Conservation (phyloP, 129 eudicot species). For the Escallonia rubra region DNA sequence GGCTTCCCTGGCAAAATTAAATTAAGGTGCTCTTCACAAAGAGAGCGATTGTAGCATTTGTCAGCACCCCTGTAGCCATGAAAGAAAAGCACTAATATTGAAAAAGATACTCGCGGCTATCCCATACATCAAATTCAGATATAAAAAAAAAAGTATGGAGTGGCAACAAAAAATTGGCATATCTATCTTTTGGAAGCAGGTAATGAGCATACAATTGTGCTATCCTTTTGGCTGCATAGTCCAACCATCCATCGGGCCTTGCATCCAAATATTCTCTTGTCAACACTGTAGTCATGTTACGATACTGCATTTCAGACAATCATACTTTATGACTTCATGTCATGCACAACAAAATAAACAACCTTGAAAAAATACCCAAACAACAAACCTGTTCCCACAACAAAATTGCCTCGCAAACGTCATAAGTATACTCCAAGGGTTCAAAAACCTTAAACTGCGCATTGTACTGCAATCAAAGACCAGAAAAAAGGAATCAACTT, state of each 20-base stretch:
- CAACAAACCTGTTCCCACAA: slow-evolving; percentile 88
- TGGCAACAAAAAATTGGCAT: not conserved
- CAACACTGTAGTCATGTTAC: slow-evolving; percentile 94
- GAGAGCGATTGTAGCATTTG: slow-evolving; percentile 77
- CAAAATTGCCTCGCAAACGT: slow-evolving; percentile 83
- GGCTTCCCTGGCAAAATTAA: slow-evolving; percentile 83
- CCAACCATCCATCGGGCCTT: slow-evolving; percentile 98
- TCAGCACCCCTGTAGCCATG: slow-evolving; percentile 61
- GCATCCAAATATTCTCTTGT: slow-evolving; percentile 96
- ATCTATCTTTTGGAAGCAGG: not conserved
- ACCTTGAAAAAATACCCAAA: slow-evolving; percentile 3
- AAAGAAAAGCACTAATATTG: slow-evolving; percentile 1
- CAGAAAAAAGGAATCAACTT: slow-evolving; percentile 3
- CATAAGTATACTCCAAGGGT: slow-evolving; percentile 90
- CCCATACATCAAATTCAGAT: not conserved
- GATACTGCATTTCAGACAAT: slow-evolving; percentile 73
- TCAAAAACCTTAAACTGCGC: slow-evolving; percentile 75
- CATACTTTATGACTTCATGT: slow-evolving; percentile 2
- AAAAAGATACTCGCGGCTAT: not conserved
- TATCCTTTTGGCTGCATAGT: slow-evolving; percentile 93
- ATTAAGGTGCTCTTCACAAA: slow-evolving; percentile 92
- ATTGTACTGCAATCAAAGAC: slow-evolving; percentile 50
- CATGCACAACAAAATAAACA: not conserved
- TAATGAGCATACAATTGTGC: slow-evolving; percentile 68
- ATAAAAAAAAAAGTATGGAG: not conserved